A percentile compares a stretch with the other conserved stretches of the same genome.
Conservation (phyloP, 1,284 basidiomycete species). For the Mycosarcoma mackinlayi region DNA sequence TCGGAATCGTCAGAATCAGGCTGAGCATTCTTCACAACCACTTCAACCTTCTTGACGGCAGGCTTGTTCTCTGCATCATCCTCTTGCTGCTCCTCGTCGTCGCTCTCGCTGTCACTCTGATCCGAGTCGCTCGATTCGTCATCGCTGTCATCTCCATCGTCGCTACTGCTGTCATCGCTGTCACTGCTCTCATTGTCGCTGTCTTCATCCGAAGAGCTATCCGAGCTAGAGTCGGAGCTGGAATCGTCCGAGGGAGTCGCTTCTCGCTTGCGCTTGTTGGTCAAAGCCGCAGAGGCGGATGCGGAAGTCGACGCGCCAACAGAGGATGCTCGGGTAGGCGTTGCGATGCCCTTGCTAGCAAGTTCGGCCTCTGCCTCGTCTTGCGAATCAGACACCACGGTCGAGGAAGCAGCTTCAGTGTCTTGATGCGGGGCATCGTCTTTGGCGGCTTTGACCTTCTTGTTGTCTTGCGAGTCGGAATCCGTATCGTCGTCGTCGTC, state of each 20-base stretch:
- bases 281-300: too few relatives aligned
- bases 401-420: conserved; percentile 33
- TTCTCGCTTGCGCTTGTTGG: conserved; percentile 36
- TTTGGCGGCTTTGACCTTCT: conserved; percentile 34
- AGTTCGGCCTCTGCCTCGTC: conserved; percentile 44
- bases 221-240: conserved; percentile 20
- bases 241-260: conserved; percentile 16
- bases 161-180: conserved; percentile 20
- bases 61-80: conserved; percentile 18
- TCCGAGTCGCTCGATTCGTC: conserved; percentile 16
- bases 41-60: conserved; percentile 19
- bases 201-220: conserved; percentile 14
- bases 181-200: conserved; percentile 15
- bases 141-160: conserved; percentile 27
- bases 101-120: conserved; percentile 17
- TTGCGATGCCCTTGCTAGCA: conserved; percentile 36
- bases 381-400: conserved; percentile 40
- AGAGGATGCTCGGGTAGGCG: conserved; percentile 26
- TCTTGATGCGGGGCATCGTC: conserved; percentile 30
- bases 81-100: conserved; percentile 15
- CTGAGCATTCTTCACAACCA: conserved; percentile 4
- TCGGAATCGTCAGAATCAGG: conserved; percentile 25
- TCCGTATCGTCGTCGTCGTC: conserved; percentile 19
- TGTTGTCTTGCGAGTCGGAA: conserved; percentile 12
- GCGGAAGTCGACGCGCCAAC: conserved; percentile 4